These are phyloP conservation scores for Mrakia blollopis DNA, from an alignment of 768 basidiomycete species.

Conservation along the genomic window DNA sequence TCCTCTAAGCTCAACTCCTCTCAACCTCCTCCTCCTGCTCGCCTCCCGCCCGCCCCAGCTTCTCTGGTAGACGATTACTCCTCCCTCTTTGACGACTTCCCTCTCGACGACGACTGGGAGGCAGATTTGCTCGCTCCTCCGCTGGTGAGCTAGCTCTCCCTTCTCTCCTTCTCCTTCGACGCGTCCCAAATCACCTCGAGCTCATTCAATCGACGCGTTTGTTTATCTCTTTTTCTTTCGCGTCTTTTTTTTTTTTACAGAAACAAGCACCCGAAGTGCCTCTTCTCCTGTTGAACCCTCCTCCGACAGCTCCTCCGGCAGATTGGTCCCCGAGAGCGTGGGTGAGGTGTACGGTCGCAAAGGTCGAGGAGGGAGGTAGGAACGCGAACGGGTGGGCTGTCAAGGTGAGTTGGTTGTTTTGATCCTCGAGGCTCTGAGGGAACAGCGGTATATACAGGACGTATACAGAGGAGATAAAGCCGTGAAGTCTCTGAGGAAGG, in stretches of 20 bases:
- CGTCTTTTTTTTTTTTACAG: neutral
- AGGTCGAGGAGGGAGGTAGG: neutral
- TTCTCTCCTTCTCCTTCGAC: neutral
- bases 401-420: neutral
- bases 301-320: neutral
- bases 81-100: slow-evolving; percentile 10
- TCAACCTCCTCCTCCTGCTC: neutral
- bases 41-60: neutral
- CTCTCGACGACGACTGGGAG: slow-evolving; percentile 10
- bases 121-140: neutral
- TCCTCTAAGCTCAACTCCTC: neutral
- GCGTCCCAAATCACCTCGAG: neutral
- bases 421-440: too few relatives aligned
- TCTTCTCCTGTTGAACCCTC: slow-evolving; percentile 8
- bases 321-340: slow-evolving; percentile 14
- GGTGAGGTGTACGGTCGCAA: slow-evolving; percentile 16
- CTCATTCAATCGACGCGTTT: neutral
- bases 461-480: too few relatives aligned
- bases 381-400: neutral
- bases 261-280: neutral
- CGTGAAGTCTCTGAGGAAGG: too few relatives aligned
- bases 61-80: neutral
- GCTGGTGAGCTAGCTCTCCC: neutral
- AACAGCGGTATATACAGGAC: too few relatives aligned
- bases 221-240: neutral